Evolutionary conservation across 2,329 filamentous ascomycete species (phyloP).

Genomic region (Sclerotinia borealis): DNA sequence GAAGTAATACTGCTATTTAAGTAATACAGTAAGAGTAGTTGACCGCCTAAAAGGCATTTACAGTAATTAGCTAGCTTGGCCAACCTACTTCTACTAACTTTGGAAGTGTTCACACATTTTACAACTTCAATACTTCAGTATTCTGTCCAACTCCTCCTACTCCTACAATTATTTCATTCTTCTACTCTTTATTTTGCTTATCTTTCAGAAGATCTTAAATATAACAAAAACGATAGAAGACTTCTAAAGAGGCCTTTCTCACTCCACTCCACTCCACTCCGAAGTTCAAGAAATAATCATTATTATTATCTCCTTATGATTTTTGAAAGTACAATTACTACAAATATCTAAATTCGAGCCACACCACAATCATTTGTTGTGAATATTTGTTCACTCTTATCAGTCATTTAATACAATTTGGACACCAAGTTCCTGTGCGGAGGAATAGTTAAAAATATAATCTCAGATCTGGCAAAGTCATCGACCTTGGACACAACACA

Average conservation of each 20-base stretch:
- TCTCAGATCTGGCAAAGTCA: not conserved
- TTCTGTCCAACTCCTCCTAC: too few relatives aligned
- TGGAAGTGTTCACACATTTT: too few relatives aligned
- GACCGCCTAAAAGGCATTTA: too few relatives aligned
- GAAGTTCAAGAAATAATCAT: not conserved
- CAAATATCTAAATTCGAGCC: not conserved
- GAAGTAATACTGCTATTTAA: too few relatives aligned
- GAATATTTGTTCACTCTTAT: conserved; percentile 2
- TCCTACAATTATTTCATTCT: not conserved
- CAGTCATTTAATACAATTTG: not conserved
- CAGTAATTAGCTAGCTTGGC: too few relatives aligned
- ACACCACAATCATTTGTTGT: not conserved
- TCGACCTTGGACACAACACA: not conserved
- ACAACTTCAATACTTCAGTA: too few relatives aligned
- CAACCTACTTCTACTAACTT: too few relatives aligned
- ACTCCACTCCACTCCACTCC: too few relatives aligned
- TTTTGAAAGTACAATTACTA: not conserved
- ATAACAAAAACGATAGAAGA: not conserved
- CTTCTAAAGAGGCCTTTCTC: not conserved
- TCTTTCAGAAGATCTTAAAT: not conserved
- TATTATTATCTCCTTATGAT: not conserved
- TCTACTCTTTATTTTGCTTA: not conserved
- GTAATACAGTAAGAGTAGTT: too few relatives aligned
- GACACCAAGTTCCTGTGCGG: not conserved
- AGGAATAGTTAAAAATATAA: not conserved